Conservation (phyloP, 768 basidiomycete species). For the Leccinum disarticulatum region DNA sequence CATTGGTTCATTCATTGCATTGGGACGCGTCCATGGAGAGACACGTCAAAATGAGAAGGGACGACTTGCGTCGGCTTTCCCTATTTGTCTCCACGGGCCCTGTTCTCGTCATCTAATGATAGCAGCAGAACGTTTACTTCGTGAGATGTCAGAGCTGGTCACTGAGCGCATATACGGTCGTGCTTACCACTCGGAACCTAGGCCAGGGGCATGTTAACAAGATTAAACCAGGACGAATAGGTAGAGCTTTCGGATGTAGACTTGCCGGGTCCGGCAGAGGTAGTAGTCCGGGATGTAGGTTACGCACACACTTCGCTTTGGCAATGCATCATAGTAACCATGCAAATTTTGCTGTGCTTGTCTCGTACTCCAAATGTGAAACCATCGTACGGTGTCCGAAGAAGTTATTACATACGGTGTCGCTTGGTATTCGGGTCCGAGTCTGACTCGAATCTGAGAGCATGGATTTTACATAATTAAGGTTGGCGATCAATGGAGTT, state of each 20-base stretch:
- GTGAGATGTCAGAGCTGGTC: neutral
- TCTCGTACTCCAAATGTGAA: neutral
- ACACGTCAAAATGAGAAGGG: neutral
- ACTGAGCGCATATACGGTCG: neutral
- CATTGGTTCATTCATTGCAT: neutral
- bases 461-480: neutral
- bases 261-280: neutral
- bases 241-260: neutral
- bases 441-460: slow-evolving; percentile 18
- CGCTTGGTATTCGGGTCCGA: too few relatives aligned
- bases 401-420: too few relatives aligned
- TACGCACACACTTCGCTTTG: neutral
- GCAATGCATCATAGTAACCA: slow-evolving; percentile 45
- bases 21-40: neutral
- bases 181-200: neutral
- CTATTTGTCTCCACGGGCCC: neutral
- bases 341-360: neutral
- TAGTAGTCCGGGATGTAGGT: neutral
- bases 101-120: neutral
- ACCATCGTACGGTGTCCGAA: neutral
- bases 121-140: neutral
- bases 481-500: neutral
- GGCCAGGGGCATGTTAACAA: neutral
- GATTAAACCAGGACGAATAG: neutral
- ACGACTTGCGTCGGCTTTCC: neutral